phyloP scores from a whole-genome alignment of 1,284 basidiomycete species.

The Polyporus tsugae region DNA sequence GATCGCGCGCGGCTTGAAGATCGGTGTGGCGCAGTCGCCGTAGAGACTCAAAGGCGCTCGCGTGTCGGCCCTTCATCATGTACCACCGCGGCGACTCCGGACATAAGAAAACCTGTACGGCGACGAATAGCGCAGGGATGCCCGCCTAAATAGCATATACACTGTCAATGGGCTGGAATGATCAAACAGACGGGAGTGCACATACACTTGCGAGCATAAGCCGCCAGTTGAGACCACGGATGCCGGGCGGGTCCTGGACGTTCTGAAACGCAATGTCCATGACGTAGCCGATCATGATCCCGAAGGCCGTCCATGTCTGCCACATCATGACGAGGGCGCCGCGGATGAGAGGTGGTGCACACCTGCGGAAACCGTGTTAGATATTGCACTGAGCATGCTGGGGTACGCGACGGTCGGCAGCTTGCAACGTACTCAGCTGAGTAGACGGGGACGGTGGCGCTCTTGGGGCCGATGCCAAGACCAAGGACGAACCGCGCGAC shows the following conservation, averaged over 20 bases:
- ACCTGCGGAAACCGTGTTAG: conserved; percentile 31
- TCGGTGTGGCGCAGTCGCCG: conserved; percentile 68
- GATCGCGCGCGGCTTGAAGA: conserved; percentile 80
- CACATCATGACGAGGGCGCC: conserved; percentile 85
- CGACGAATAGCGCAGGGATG: conserved; percentile 67
- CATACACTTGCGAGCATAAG: conserved; percentile 67
- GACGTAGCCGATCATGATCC: conserved; percentile 71
- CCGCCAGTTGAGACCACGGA: conserved; percentile 70
- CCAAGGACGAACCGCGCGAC: conserved; percentile 74
- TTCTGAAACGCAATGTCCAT: conserved; percentile 63
- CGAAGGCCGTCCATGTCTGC: conserved; percentile 81
- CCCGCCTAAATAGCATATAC: conserved; percentile 51
- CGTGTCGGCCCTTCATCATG: conserved; percentile 72
- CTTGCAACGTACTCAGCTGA: conserved; percentile 56
- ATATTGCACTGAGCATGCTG: not conserved
- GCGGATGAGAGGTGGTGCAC: conserved; percentile 73
- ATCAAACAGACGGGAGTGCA: conserved; percentile 7
- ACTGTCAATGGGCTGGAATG: not conserved
- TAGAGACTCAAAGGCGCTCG: conserved; percentile 71
- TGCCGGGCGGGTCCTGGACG: conserved; percentile 53
- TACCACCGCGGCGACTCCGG: conserved; percentile 79
- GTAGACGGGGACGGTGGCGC: conserved; percentile 68
- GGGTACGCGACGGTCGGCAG: not conserved
- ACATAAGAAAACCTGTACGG: conserved; percentile 61
- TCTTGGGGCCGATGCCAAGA: conserved; percentile 78